Evolutionary conservation across 2,329 filamentous ascomycete species (phyloP), one percentile per base, ranked within the genome.

Genomic region (Ploettnerulaceae sp.): DNA sequence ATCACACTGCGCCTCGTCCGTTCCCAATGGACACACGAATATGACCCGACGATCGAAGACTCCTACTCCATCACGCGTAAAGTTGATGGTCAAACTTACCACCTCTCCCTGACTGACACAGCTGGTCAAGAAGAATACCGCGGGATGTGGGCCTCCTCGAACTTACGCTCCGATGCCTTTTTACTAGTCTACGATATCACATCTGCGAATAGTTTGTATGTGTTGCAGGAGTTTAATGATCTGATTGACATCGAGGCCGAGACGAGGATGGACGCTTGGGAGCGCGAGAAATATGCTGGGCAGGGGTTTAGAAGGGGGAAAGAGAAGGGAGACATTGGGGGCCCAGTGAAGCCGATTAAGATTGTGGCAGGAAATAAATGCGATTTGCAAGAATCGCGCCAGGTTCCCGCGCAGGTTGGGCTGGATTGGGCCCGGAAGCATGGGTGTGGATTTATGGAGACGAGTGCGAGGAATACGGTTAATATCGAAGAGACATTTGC

Each of bases 401-500:
- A 81, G 64, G 81, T 93, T 7, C 70, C 77, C n/a, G 84, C 84
- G 5, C 75, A 81, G 32, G 70, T 77, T 47, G 87, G 87, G 0
- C 70, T 91, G 33, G 84, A 89, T 57, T 93, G 87, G 86, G 85
- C 87, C 40, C 72, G 85, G 51, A 72, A 71, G 49, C 73, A 77
- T 45, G 81, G 81, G 33, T 91, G 86, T 67, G 87, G 86, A 29
- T 93, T 93, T 69, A 93, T 93, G 87, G 87, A 93, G 76, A 93
- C 87, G 52, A 89, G 84, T 60, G 87, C 87, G 4, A 72, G 86
- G 45, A 79, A 89, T 59, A 86, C 89, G 71, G 87, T 93, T 55
- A 93, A 93, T 64, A 88, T 93, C 52, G 87, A 93, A 66, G 87
- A 93, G 75, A 91, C 86, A 0, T 93, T 93, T 72, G 86, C 84